A percentile compares a stretch with the other conserved stretches of the same genome.
Evolutionary conservation across 305 asterid genomes (phyloP).

Genomic region (Solanum chacoense): DNA sequence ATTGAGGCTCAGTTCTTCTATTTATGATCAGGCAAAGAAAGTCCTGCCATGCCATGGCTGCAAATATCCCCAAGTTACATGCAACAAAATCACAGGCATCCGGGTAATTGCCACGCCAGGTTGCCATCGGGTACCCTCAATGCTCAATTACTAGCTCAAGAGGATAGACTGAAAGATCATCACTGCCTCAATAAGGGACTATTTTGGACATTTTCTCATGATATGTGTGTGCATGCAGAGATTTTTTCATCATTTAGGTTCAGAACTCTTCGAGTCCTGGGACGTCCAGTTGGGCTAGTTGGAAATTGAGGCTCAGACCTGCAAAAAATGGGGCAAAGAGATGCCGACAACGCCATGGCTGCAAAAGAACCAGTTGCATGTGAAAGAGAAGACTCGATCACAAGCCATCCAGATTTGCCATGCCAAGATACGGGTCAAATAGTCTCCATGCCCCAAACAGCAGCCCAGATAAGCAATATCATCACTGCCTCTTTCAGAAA

Average conservation of each 20-base stretch:
- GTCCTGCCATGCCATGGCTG: not conserved
- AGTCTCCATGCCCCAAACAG: not conserved
- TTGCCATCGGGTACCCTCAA: slow-evolving; percentile 5
- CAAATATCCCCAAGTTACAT: not conserved
- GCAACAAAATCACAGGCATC: not conserved
- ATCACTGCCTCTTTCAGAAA: not conserved
- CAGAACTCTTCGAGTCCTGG: not conserved
- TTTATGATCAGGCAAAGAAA: not conserved
- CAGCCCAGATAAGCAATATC: not conserved
- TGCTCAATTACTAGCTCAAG: not conserved
- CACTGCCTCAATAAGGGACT: not conserved
- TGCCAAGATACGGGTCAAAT: slow-evolving; percentile 5
- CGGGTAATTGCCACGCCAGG: slow-evolving; percentile 25
- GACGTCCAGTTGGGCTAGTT: not conserved
- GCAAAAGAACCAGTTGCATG: slow-evolving; percentile 17
- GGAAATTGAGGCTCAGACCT: slow-evolving; percentile 6
- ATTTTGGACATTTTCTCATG: not conserved
- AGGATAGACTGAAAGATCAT: not conserved
- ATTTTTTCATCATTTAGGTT: not conserved
- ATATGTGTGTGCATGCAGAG: not conserved
- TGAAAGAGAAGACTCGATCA: not conserved
- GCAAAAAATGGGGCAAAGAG: slow-evolving; percentile 2
- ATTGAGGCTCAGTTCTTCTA: not conserved
- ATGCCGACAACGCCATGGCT: slow-evolving; percentile 5
- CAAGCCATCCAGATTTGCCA: slow-evolving; percentile 1